Conservation (phyloP, 495 filamentous ascomycete genomes). For the Daldinia decipiens region DNA sequence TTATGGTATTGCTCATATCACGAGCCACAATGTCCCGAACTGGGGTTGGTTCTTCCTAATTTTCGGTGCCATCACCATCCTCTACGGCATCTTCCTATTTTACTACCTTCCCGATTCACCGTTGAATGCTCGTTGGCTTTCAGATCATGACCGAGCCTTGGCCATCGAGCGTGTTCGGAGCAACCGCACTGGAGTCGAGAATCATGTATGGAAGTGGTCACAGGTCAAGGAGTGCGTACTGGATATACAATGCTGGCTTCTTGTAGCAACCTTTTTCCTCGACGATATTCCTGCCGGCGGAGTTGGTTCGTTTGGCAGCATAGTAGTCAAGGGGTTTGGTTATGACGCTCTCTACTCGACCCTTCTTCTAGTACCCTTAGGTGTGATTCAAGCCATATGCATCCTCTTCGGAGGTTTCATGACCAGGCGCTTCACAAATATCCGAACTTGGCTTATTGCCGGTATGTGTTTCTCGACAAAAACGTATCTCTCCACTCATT, state of each 20-base stretch:
- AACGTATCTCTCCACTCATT: neutral
- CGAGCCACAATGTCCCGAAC: constrained; percentile 46
- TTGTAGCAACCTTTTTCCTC: constrained; percentile 49
- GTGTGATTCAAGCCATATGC: constrained; percentile 53
- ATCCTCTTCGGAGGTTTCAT: constrained; percentile 55
- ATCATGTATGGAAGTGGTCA: constrained; percentile 70
- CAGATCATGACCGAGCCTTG: constrained; percentile 58
- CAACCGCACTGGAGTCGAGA: constrained; percentile 73
- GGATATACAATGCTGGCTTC: constrained; percentile 64
- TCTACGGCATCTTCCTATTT: constrained; percentile 53
- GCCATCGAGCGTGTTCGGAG: constrained; percentile 66
- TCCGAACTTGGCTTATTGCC: constrained; percentile 36
- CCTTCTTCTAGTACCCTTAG: constrained; percentile 55
- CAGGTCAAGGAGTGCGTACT: constrained; percentile 67
- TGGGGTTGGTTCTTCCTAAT: constrained; percentile 60
- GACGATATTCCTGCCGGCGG: constrained; percentile 58
- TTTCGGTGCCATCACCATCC: constrained; percentile 53
- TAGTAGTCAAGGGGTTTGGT: constrained; percentile 58
- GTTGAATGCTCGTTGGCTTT: constrained; percentile 58
- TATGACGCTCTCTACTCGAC: constrained; percentile 57
- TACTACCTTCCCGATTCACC: constrained; percentile 63
- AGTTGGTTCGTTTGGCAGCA: constrained; percentile 58
- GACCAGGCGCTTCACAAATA: constrained; percentile 46
- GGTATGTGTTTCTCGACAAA: constrained; percentile 15
- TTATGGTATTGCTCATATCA: constrained; percentile 58